phyloP scores from a whole-genome alignment of 345 rosid species.

The Salix caprea region DNA sequence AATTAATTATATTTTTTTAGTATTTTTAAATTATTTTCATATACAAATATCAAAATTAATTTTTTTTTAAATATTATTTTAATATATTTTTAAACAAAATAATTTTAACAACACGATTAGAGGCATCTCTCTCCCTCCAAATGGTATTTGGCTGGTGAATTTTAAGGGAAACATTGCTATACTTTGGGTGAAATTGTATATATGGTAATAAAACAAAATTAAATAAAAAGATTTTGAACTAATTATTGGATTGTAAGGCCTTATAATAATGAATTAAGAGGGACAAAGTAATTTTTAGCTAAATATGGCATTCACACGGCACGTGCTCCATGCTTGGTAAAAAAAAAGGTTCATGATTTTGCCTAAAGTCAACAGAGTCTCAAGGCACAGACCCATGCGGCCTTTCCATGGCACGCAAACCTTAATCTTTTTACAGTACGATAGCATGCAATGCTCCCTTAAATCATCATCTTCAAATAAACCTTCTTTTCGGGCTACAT shows the following conservation, averaged over 20 bases:
- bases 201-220: not conserved
- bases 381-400: constrained; percentile 12
- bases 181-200: not conserved
- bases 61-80: no score
- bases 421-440: not conserved
- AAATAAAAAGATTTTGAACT: not conserved
- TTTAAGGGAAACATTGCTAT: not conserved
- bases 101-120: no score
- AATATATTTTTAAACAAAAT: no score
- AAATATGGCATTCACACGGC: constrained; percentile 5
- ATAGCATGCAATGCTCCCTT: not conserved
- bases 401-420: not conserved
- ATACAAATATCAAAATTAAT: accelerated
- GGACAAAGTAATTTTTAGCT: not conserved
- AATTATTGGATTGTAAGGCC: not conserved
- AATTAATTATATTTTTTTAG: no score
- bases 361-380: constrained; percentile 6
- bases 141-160: not conserved
- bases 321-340: constrained; percentile 18
- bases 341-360: constrained; percentile 11
- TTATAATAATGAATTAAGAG: not conserved
- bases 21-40: no score
- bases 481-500: not conserved
- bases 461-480: not conserved
- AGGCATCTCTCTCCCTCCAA: no score